phyloP scores from a whole-genome alignment of 345 rosid species.

The Camelina laxa region DNA sequence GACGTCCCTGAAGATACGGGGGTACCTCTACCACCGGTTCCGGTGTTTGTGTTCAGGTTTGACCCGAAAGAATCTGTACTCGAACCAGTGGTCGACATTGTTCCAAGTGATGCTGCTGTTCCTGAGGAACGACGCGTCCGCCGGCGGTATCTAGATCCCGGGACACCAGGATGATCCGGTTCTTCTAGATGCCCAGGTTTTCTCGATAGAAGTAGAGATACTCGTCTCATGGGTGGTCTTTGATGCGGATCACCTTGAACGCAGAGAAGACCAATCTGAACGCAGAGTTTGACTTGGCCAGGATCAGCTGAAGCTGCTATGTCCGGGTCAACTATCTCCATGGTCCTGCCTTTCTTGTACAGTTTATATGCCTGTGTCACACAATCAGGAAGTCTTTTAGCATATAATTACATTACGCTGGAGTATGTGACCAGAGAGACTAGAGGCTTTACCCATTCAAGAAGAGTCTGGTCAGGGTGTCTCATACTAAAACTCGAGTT shows the following conservation, averaged over 20 bases:
- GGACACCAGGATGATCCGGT: constrained; percentile 71
- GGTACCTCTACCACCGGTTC: constrained; percentile 39
- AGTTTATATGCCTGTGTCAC: constrained; percentile 70
- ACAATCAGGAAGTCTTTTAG: neutral
- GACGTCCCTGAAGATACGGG: constrained; percentile 42
- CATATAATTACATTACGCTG: neutral
- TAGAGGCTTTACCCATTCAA: constrained; percentile 81
- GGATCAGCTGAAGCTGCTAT: constrained; percentile 57
- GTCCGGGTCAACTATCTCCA: constrained; percentile 70
- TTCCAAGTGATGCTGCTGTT: constrained; percentile 49
- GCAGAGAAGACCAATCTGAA: constrained; percentile 85
- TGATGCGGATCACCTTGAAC: constrained; percentile 74
- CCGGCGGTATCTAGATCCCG: constrained; percentile 69
- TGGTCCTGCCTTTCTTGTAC: constrained; percentile 66
- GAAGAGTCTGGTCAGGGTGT: constrained; percentile 62
- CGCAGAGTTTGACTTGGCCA: constrained; percentile 66
- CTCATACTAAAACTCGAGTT: constrained; percentile 63
- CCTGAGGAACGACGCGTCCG: constrained; percentile 55
- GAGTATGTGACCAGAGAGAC: neutral
- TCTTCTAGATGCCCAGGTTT: constrained; percentile 64
- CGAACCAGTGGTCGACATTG: constrained; percentile 46
- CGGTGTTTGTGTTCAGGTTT: constrained; percentile 45
- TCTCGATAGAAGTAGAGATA: constrained; percentile 70
- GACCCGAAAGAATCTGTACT: constrained; percentile 54
- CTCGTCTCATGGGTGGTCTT: constrained; percentile 73